Evolutionary conservation across 768 basidiomycete species (phyloP), one percentile per base, ranked within the genome.

Genomic region (Psilocybe cubensis): DNA sequence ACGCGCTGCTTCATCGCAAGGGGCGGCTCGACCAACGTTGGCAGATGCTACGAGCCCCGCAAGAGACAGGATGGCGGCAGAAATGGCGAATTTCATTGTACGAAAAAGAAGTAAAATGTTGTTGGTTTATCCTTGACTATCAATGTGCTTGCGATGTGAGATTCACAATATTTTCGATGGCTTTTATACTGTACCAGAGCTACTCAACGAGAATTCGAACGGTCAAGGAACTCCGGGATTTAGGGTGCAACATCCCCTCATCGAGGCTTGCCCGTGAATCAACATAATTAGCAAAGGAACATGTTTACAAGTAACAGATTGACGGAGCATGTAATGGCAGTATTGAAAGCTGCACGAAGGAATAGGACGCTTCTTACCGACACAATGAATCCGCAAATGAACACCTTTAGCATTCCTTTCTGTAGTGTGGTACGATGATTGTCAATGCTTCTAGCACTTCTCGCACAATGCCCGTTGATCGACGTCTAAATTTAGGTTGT

Each of bases 61-160:
- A 6, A 58, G 25, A 20, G 51, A 27, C 20, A 58, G 25, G 17
- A 58, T 3, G 5, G 38, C 51, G 17, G 57, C 20, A 14, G 51
- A 41, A 18, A 54, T 21, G 3, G 38, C 44, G 35, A 58, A 58
- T 27, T 58, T 53, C 57, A 58, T 58, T 25, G 9, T 38, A 20
- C 33, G 4, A 35, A 10, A 14, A 8, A 25, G 25, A 31, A 8
- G 4, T 24, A 40, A 18, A 42, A 43, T 10, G 42, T 38, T 38
- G 35, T 38, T 38, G 35, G n/a, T 6, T 38, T 38, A 14, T 38
- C 35, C 14, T 33, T 38, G 14, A n/a, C 14, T 38, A n/a, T 38
- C n/a, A n/a, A n/a, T 38, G 35, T 12, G 35, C 14, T 38, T 11
- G 35, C 12, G 12, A 38, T 38, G 35, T 14, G 12, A 38, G 35